Base-by-base conservation (phyloP, 768 basidiomycete species). In the Lactifluus pinguis region DNA sequence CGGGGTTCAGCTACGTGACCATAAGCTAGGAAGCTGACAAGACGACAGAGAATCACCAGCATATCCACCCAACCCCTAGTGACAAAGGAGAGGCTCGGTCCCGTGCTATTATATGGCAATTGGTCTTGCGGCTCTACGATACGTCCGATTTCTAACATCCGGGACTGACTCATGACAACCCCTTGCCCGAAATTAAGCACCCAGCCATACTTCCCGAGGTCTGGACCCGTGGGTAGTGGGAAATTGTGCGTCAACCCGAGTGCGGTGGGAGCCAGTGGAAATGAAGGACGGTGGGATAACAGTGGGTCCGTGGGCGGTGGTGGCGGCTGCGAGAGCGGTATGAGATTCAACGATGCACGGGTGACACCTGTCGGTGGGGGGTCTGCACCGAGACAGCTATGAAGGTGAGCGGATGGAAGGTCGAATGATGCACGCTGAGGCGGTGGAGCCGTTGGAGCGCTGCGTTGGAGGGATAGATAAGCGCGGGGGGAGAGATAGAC, bases 161-260 rank as follows among this genome's bases (percentile, higher is more conserved):
- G 79, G 19, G 80, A 79, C 71, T 90, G 88, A 63, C 82, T 85
- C 76, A 90, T 80, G 14, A 90, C 82, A 48, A 91, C 69, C 21
- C 89, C 89, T 21, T 77, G 76, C 1, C 87, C 87, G 67, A 92
- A 90, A 68, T 89, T 87, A 25, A 92, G 78, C 13, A 84, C 74
- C 87, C 89, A 91, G 1, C 77, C 73, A 65, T 68, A 66, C 60
- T 68, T 55, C 53, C 73, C 66, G 29, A n/a, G n/a, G 25, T 70
- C 53, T 68, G 70, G 19, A 61, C 67, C 71, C 29, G 70, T 57
- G 10, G 68, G 68, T 45, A 79, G 77, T 8, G 82, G 80, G 62
- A 85, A 83, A 4, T 72, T 68, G 56, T 82, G 80, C 53, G 82
- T 79, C n/a, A 81, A 65, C 1, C 77, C 75, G 7, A 76, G 71